A percentile compares a stretch with the other conserved stretches of the same genome.
Evolutionary conservation across 805 yeast genomes (phyloP).

Genomic region (Torulaspora gathmanii): DNA sequence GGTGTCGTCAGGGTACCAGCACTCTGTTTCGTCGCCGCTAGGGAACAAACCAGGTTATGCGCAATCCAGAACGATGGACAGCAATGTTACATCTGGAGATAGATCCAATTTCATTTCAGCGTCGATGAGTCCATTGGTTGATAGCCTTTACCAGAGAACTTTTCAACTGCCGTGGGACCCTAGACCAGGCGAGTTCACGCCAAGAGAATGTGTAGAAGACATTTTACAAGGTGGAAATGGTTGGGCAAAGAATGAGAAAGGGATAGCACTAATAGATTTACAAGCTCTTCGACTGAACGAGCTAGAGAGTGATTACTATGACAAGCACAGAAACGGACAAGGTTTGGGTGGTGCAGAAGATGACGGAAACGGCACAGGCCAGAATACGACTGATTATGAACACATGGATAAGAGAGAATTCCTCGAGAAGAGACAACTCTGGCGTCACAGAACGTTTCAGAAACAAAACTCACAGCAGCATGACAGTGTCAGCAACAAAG

Average conservation of each 20-base stretch:
- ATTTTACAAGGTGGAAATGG: constrained; percentile 70
- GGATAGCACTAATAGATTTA: constrained; percentile 33
- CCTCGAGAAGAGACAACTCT: constrained; percentile 25
- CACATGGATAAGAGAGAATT: constrained; percentile 29
- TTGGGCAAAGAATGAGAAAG: constrained; percentile 45
- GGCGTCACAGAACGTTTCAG: constrained; percentile 14
- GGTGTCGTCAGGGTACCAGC: constrained; percentile 16
- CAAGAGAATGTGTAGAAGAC: constrained; percentile 69
- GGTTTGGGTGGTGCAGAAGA: constrained; percentile 2
- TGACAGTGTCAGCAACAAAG: constrained; percentile 1
- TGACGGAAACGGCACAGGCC: constrained; percentile 9
- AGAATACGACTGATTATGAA: constrained; percentile 16
- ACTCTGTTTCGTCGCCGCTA: constrained; percentile 11
- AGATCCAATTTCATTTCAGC: constrained; percentile 22
- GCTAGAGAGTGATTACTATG: constrained; percentile 24
- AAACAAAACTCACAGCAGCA: constrained; percentile 9
- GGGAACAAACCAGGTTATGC: constrained; percentile 12
- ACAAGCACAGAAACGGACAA: constrained; percentile 8
- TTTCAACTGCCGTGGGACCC: constrained; percentile 60
- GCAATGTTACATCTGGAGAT: constrained; percentile 8
- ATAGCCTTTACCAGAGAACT: constrained; percentile 48
- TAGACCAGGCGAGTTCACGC: constrained; percentile 53
- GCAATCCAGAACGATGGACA: constrained; percentile 8
- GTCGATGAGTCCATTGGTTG: constrained; percentile 47
- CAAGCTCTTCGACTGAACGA: constrained; percentile 31